These are phyloP conservation scores for Aspergillus ochraceus DNA, from an alignment of 2,329 filamentous ascomycete species.

Conservation along the genomic window DNA sequence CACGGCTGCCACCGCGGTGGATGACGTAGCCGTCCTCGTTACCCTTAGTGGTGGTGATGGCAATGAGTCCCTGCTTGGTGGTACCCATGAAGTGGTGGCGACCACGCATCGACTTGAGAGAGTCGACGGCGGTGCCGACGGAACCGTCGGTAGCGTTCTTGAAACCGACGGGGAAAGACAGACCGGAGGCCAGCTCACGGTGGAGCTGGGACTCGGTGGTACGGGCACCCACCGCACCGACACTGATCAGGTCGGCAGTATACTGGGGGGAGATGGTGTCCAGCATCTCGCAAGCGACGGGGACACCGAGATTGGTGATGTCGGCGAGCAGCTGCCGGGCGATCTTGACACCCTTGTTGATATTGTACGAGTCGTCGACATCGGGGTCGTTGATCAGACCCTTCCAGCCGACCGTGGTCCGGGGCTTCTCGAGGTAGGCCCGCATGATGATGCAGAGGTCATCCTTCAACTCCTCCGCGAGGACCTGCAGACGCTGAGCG, in stretches of 20 bases:
- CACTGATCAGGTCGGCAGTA: conserved; percentile 88
- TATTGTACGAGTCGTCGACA: conserved; percentile 93
- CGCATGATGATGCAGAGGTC: conserved; percentile 95
- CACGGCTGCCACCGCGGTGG: conserved; percentile 81
- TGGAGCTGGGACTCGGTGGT: conserved; percentile 96
- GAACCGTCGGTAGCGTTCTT: conserved; percentile 97
- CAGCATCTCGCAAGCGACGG: conserved; percentile 95
- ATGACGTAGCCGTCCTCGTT: conserved; percentile 98
- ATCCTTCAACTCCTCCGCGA: conserved; percentile 74
- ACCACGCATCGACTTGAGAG: conserved; percentile 69
- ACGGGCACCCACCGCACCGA: conserved; percentile 89
- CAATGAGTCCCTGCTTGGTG: conserved; percentile 92
- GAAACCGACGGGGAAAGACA: conserved; percentile 97
- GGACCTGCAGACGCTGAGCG: conserved; percentile 69
- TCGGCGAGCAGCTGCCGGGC: conserved; percentile 92
- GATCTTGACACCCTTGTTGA: conserved; percentile 93
- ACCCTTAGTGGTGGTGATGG: conserved; percentile 86
- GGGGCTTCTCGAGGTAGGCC: conserved; percentile 96
- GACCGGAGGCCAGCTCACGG: conserved; percentile 86
- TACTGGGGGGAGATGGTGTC: conserved; percentile 98
- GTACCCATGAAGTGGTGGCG: conserved; percentile 95
- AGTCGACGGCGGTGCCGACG: conserved; percentile 86
- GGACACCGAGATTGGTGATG: conserved; percentile 80
- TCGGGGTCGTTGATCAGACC: conserved; percentile 98
- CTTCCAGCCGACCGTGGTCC: conserved; percentile 97